phyloP scores from a whole-genome alignment of 805 yeast genomes.

The Starmera caribaea region DNA sequence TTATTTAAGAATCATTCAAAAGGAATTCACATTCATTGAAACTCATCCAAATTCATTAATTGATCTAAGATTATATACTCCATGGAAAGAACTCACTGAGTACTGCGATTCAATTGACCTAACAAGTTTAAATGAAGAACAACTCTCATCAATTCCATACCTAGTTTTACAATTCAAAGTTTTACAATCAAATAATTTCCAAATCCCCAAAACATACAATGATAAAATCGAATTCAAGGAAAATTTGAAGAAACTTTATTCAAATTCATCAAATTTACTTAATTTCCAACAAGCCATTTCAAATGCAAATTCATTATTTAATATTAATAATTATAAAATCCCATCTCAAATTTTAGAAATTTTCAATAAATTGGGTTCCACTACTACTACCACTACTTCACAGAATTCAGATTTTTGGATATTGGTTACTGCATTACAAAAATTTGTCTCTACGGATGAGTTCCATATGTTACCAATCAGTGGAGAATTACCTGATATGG shows the following conservation, averaged over 20 bases:
- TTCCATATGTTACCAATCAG: slow-evolving; percentile 49
- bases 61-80: slow-evolving; percentile 57
- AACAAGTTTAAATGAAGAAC: slow-evolving; percentile 26
- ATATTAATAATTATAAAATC: slow-evolving; percentile 18
- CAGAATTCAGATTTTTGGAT: slow-evolving; percentile 46
- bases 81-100: slow-evolving; percentile 60
- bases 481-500: slow-evolving; percentile 84
- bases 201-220: slow-evolving; percentile 25
- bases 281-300: slow-evolving; percentile 44
- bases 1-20: slow-evolving; percentile 40
- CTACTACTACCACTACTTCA: no score
- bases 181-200: slow-evolving; percentile 17
- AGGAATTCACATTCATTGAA: slow-evolving; percentile 56
- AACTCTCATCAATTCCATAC: slow-evolving; percentile 60
- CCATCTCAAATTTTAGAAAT: slow-evolving; percentile 18
- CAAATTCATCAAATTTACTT: slow-evolving; percentile 29
- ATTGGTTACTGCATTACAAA: slow-evolving; percentile 41
- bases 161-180: slow-evolving; percentile 51
- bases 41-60: slow-evolving; percentile 57
- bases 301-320: slow-evolving; percentile 33
- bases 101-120: slow-evolving; percentile 44
- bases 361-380: slow-evolving; percentile 17
- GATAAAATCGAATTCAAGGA: slow-evolving; percentile 33
- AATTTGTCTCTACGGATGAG: slow-evolving; percentile 32
- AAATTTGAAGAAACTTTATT: slow-evolving; percentile 26